Percentiles rank a stretch among this genome's conserved stretches.
These are phyloP conservation scores for Aspergillus haitiensis DNA, from an alignment of 495 filamentous ascomycete genomes.

Conservation along the genomic window DNA sequence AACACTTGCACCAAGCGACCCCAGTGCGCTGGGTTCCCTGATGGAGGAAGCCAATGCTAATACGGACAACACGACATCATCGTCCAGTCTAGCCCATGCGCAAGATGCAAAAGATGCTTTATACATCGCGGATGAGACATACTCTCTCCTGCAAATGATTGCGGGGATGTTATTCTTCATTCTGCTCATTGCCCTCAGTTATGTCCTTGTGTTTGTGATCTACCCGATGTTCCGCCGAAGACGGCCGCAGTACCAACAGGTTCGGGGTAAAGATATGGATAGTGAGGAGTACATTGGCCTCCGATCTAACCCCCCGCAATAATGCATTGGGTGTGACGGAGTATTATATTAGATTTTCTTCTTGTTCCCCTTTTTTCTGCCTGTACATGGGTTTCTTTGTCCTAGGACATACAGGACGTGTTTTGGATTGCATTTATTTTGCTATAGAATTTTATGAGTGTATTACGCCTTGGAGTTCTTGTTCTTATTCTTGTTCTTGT, in stretches of 20 bases:
- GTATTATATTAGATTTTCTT: too few species aligned
- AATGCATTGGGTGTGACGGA: not conserved
- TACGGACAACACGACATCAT: conserved; percentile 27
- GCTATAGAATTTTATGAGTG: too few species aligned
- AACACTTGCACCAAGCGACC: not conserved
- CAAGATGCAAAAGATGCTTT: not conserved
- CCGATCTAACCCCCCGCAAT: not conserved
- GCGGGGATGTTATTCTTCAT: not conserved
- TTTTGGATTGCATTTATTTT: too few species aligned
- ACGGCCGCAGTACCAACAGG: not conserved
- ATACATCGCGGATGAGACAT: not conserved
- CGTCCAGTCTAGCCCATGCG: not conserved
- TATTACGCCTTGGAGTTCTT: too few species aligned
- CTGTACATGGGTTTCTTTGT: not conserved
- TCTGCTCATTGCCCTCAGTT: not conserved
- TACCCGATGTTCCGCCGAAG: not conserved
- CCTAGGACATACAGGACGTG: too few species aligned
- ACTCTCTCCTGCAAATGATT: conserved; percentile 3
- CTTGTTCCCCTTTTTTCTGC: not conserved
- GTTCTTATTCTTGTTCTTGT: too few species aligned
- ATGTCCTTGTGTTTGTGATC: not conserved
- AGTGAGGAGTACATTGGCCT: not conserved
- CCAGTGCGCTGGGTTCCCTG: not conserved
- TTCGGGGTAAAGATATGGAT: not conserved
- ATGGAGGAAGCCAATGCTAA: not conserved